These are phyloP conservation scores for Aureobasidium vineae DNA, from an alignment of 2,329 filamentous ascomycete genomes.

Conservation along the genomic window DNA sequence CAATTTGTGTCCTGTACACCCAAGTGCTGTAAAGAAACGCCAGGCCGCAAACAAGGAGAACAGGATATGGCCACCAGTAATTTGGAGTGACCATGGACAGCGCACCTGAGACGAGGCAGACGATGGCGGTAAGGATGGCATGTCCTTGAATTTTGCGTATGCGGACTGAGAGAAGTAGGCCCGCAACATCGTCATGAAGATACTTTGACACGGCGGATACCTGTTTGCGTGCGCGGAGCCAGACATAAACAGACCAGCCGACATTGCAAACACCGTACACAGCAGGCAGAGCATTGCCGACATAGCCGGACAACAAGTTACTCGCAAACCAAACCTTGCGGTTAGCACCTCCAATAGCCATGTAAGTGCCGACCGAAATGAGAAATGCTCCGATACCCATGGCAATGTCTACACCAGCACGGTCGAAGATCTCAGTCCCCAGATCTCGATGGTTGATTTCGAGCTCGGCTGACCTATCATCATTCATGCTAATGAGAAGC, in stretches of 20 bases:
- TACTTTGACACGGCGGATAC: conserved; percentile 22
- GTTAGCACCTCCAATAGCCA: conserved; percentile 55
- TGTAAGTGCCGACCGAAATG: conserved; percentile 53
- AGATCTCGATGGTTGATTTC: conserved; percentile 52
- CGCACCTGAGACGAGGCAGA: conserved; percentile 3
- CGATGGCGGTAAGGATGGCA: not conserved
- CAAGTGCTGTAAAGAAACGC: not conserved
- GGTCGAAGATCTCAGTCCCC: conserved; percentile 53
- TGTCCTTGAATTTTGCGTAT: not conserved
- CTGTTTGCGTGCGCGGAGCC: conserved; percentile 45
- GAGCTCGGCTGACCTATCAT: conserved; percentile 36
- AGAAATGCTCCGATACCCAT: conserved; percentile 53
- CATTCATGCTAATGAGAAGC: conserved; percentile 34
- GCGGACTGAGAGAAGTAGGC: not conserved
- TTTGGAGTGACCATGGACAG: conserved; percentile 5
- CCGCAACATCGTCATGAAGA: not conserved
- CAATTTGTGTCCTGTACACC: not conserved
- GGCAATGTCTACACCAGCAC: conserved; percentile 52
- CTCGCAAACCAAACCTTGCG: conserved; percentile 46
- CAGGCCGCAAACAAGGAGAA: not conserved
- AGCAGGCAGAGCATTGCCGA: conserved; percentile 54
- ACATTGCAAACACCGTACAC: conserved; percentile 52
- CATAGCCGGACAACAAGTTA: conserved; percentile 56
- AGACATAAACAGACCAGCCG: conserved; percentile 50
- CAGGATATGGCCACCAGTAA: conserved; percentile 19